Conservation (phyloP, 768 basidiomycete genomes). For the Termitomyces sp. region DNA sequence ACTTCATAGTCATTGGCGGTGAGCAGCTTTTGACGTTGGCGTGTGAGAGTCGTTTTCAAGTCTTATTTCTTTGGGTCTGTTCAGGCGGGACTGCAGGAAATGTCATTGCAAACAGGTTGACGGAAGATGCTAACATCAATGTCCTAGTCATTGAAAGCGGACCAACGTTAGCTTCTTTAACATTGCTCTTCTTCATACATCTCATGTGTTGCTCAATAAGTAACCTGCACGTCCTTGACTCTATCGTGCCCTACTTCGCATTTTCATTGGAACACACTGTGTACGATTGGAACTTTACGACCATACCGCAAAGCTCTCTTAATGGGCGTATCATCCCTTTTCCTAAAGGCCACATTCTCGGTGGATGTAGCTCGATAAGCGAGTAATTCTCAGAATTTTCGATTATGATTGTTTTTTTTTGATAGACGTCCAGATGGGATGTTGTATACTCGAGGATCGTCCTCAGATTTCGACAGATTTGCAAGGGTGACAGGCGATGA, state of each 20-base stretch:
- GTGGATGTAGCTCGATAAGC: slow-evolving; percentile 28
- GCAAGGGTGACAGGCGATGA: slow-evolving; percentile 20
- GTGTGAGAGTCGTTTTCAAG: background rate
- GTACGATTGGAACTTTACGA: slow-evolving; percentile 29
- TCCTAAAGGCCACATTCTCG: slow-evolving; percentile 23
- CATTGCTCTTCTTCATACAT: background rate
- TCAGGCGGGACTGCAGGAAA: slow-evolving; percentile 1
- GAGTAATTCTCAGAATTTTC: background rate
- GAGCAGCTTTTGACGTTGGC: background rate
- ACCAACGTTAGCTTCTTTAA: background rate
- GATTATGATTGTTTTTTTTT: background rate
- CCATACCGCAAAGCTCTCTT: slow-evolving; percentile 18
- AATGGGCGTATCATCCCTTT: slow-evolving; percentile 15
- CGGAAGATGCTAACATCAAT: background rate
- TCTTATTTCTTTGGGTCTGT: background rate
- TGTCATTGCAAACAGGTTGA: background rate
- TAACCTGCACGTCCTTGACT: slow-evolving; percentile 17
- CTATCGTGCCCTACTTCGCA: slow-evolving; percentile 19
- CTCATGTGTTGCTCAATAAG: slow-evolving; percentile 8
- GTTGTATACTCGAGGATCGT: slow-evolving; percentile 20
- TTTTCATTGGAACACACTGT: slow-evolving; percentile 7
- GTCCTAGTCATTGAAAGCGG: background rate
- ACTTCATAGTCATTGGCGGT: slow-evolving; percentile 14
- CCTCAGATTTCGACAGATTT: slow-evolving; percentile 22
- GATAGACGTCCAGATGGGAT: slow-evolving; percentile 13